Conservation (phyloP, 2,329 filamentous ascomycete species). For the Xylariaceae sp. region DNA sequence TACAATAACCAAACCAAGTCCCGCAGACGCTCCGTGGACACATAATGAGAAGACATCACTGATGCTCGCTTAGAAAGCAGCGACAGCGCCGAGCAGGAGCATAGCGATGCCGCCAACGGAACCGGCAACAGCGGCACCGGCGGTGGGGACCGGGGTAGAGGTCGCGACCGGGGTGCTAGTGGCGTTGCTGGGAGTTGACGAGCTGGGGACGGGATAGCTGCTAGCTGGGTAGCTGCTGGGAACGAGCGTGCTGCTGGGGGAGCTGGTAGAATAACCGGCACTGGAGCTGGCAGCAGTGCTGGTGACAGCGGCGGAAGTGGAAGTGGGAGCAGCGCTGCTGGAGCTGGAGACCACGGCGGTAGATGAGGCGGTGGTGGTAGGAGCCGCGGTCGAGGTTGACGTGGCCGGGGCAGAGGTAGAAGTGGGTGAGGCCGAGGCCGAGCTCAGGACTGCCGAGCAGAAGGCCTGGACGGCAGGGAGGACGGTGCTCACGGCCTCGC, state of each 20-base stretch:
- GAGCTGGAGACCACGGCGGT: background rate
- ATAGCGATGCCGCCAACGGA: slow-evolving; percentile 16
- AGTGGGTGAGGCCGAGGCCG: background rate
- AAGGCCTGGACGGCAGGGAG: slow-evolving; percentile 22
- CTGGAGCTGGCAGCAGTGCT: background rate
- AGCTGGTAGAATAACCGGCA: background rate
- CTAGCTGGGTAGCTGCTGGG: background rate
- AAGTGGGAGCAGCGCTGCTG: background rate
- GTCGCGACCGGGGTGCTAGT: slow-evolving; percentile 16
- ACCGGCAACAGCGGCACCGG: slow-evolving; percentile 13
- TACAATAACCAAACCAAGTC: too few species aligned
- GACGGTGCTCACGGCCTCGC: slow-evolving; percentile 18
- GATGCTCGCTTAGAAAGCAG: slow-evolving; percentile 7
- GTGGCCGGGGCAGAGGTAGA: slow-evolving; percentile 4
- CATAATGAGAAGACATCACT: too few species aligned
- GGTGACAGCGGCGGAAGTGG: background rate
- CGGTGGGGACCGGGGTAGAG: slow-evolving; percentile 8
- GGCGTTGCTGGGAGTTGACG: slow-evolving; percentile 6
- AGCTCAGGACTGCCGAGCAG: slow-evolving; percentile 12
- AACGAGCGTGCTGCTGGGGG: background rate
- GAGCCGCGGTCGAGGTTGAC: slow-evolving; percentile 16
- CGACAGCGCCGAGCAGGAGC: slow-evolving; percentile 15
- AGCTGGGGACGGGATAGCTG: background rate
- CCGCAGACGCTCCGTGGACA: background rate
- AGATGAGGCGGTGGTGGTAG: slow-evolving; percentile 3